These are phyloP conservation scores for Nakazawaea wyomingensis DNA, from an alignment of 805 yeast genomes.

Conservation along the genomic window DNA sequence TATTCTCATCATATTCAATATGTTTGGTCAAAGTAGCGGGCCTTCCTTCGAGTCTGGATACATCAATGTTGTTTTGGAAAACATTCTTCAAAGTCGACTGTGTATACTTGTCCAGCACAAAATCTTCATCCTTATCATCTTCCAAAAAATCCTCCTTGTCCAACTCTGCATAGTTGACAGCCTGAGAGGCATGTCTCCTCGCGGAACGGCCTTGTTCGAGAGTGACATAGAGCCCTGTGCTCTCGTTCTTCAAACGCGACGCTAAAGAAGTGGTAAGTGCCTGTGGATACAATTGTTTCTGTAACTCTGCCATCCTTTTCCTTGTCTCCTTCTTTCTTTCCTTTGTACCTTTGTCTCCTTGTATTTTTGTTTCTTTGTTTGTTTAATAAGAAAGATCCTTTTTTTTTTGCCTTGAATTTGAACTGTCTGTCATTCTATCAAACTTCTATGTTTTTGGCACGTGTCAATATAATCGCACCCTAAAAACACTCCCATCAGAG, in stretches of 20 bases:
- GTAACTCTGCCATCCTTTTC: conserved; percentile 13
- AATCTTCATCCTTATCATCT: conserved; percentile 21
- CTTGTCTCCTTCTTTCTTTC: not conserved
- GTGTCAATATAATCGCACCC: not conserved
- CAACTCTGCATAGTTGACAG: conserved; percentile 78
- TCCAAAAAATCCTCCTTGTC: conserved; percentile 53
- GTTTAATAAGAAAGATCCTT: not conserved
- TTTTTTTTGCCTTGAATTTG: not conserved
- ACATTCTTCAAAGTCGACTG: conserved; percentile 7
- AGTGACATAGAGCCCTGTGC: conserved; percentile 66
- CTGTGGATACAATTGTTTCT: conserved; percentile 52
- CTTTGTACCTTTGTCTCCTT: not conserved
- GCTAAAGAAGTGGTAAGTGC: conserved; percentile 73
- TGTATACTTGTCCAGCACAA: conserved; percentile 18
- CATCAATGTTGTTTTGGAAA: conserved; percentile 23
- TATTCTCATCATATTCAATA: conserved; percentile 26
- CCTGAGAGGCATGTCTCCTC: conserved; percentile 61
- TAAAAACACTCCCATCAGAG: not conserved
- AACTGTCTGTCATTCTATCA: not conserved
- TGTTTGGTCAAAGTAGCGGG: conserved; percentile 37
- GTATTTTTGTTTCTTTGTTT: not conserved
- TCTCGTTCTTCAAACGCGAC: conserved; percentile 66
- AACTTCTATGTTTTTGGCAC: not conserved
- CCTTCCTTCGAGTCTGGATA: conserved; percentile 30
- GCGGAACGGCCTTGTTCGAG: conserved; percentile 75